phyloP scores from a whole-genome alignment of 768 basidiomycete genomes.

The Suillus alpinus region DNA sequence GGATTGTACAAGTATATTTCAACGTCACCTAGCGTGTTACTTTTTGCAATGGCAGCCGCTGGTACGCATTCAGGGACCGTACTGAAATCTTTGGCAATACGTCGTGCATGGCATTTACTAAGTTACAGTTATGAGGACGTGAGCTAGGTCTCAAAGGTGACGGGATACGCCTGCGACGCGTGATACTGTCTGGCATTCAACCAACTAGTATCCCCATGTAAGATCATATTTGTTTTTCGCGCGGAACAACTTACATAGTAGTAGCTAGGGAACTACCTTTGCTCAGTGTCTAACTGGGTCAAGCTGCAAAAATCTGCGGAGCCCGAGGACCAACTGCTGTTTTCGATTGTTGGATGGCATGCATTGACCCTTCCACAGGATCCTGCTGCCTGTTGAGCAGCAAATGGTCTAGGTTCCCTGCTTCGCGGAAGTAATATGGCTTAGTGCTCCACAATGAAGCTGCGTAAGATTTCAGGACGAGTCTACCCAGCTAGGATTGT shows the following conservation, averaged over 20 bases:
- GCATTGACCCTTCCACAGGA: conserved; percentile 91
- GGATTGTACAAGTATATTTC: neutral
- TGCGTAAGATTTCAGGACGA: neutral
- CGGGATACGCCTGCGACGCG: conserved; percentile 24
- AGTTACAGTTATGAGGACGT: too few relatives aligned
- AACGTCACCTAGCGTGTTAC: neutral
- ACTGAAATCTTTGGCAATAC: neutral
- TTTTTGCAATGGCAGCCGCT: neutral
- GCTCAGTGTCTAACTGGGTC: conserved; percentile 89
- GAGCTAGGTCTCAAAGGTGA: too few relatives aligned
- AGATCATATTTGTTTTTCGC: conserved; percentile 18
- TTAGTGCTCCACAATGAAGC: neutral
- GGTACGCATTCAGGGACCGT: neutral
- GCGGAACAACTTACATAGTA: conserved; percentile 3
- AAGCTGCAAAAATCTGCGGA: conserved; percentile 62
- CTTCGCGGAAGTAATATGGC: neutral
- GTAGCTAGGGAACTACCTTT: conserved; percentile 92
- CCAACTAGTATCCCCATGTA: conserved; percentile 93
- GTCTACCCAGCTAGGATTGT: too few relatives aligned
- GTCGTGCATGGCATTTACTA: neutral
- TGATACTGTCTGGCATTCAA: conserved; percentile 89
- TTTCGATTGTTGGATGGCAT: conserved; percentile 92
- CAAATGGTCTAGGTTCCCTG: neutral
- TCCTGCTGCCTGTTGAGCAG: conserved; percentile 37
- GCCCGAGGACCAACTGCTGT: conserved; percentile 65